phyloP scores from a whole-genome alignment of 805 yeast species.

The Limtongia smithiae region DNA sequence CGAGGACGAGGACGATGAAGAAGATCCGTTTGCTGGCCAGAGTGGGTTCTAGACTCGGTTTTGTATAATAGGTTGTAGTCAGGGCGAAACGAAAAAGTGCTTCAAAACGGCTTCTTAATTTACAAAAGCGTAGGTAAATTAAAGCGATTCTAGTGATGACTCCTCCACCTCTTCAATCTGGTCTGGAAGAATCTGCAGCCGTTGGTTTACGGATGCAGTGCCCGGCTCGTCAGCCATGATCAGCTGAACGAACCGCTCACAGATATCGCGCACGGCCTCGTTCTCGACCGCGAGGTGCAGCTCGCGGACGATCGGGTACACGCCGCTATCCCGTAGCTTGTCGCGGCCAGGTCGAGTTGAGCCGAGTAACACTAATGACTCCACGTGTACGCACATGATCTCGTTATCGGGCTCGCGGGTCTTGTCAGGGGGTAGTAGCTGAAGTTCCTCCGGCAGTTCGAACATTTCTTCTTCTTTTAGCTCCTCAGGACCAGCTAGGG shows the following conservation, averaged over 20 bases:
- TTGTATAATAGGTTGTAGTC: too few relatives aligned
- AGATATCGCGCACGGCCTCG: conserved; percentile 57
- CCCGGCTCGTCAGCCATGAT: conserved; percentile 63
- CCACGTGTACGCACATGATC: conserved; percentile 67
- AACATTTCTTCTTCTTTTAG: conserved; percentile 81
- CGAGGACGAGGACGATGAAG: conserved; percentile 70
- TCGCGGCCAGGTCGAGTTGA: conserved; percentile 74
- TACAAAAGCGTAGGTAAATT: background rate
- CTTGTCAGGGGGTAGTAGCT: conserved; percentile 71
- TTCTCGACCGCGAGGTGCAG: conserved; percentile 46
- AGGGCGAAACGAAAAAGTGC: too few relatives aligned
- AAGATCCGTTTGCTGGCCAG: conserved; percentile 14
- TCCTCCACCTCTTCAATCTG: conserved; percentile 44
- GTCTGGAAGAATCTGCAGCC: conserved; percentile 43
- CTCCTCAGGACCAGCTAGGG: conserved; percentile 74
- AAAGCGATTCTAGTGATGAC: conserved; percentile 18
- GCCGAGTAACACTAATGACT: conserved; percentile 72
- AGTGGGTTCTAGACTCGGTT: conserved; percentile 1
- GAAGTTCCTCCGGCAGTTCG: conserved; percentile 83
- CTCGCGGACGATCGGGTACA: conserved; percentile 83
- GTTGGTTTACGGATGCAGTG: conserved; percentile 45
- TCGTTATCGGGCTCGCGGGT: conserved; percentile 67
- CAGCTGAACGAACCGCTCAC: conserved; percentile 84
- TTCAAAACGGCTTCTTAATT: background rate
- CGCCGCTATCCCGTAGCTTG: conserved; percentile 70